Evolutionary conservation across 306 rosid species (phyloP), one percentile per base, ranked within the genome.

Genomic region (Sicyos baderoa): DNA sequence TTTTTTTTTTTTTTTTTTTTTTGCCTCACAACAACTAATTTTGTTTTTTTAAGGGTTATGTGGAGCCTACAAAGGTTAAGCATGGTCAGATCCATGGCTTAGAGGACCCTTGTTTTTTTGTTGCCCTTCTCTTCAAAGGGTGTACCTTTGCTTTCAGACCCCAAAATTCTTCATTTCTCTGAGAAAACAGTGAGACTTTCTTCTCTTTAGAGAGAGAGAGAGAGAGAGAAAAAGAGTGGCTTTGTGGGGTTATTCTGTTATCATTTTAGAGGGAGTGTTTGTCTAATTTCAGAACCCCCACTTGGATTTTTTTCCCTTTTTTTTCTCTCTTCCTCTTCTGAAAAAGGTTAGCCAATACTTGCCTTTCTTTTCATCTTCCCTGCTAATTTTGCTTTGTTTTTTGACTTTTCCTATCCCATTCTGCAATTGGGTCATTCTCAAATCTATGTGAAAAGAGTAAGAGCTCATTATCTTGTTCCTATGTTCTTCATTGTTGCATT

Each of bases 21-120:
- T n/a, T n/a, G n/a, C n/a, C n/a, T 69, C 72, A 81, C 84, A 45
- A 83, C 84, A 69, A 75, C 12, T 58, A 83, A 86, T 67, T 37
- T n/a, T n/a, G n/a, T n/a, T 66, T 75, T 29, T 60, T 60, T 22
- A 35, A 16, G 11, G 64, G 42, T 29, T 14, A 42, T 55, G 83
- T 87, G 95, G 91, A 83, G 80, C 97, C 92, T 71, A 79, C 89
- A 54, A 57, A 71, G 83, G 84, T 74, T 76, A 72, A 72, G 87
- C 85, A 73, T 63, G 70, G 81, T 82, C 83, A 81, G 88, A 89
- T 85, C 89, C 84, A 37, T 84, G 77, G 75, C 76, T 23, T 77
- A 84, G 91, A 84, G 91, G 89, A 56, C 96, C 91, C 85, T 75
- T 59, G 22, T 15, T 59, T 58, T 59, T 29, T 59, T 15, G 15